Conservation (phyloP, 1,284 basidiomycete species). For the Quambalaria eucalypti region DNA sequence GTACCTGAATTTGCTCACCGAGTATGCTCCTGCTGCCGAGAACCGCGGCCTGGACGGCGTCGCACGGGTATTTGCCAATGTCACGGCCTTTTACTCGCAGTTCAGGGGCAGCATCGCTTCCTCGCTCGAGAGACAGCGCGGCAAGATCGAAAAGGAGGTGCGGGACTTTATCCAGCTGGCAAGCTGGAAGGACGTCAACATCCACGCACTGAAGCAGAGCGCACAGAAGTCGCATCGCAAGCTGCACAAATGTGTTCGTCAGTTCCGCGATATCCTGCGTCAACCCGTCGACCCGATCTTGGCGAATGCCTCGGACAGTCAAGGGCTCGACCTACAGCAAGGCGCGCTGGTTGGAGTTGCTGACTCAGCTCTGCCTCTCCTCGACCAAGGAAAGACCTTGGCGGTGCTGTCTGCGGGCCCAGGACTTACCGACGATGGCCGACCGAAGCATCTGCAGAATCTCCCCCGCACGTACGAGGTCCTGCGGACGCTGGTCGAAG, state of each 20-base stretch:
- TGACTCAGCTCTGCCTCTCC: not conserved
- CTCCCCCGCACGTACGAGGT: conserved; percentile 22
- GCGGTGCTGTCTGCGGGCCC: not conserved
- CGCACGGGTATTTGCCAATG: conserved; percentile 59
- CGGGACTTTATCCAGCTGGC: conserved; percentile 82
- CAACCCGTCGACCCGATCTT: conserved; percentile 56
- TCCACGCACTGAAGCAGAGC: conserved; percentile 84
- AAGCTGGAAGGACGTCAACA: conserved; percentile 96
- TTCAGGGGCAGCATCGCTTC: conserved; percentile 55
- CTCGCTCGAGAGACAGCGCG: conserved; percentile 58
- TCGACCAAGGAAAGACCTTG: not conserved
- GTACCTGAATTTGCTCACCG: conserved; percentile 18
- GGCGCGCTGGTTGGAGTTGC: not conserved
- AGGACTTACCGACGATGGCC: not conserved
- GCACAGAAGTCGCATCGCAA: conserved; percentile 83
- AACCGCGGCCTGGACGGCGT: conserved; percentile 17
- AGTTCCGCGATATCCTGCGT: conserved; percentile 79
- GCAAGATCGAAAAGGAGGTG: conserved; percentile 68
- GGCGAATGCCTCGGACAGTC: conserved; percentile 8
- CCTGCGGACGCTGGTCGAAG: conserved; percentile 16
- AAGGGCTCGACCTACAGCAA: not conserved
- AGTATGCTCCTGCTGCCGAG: conserved; percentile 17
- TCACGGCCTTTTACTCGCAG: conserved; percentile 61
- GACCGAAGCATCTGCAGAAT: conserved; percentile 10
- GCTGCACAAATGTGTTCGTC: conserved; percentile 80